Evolutionary conservation across 225 moss, liverwort and hornwort species (phyloP).

Genomic region (Pleurozium schreberi): DNA sequence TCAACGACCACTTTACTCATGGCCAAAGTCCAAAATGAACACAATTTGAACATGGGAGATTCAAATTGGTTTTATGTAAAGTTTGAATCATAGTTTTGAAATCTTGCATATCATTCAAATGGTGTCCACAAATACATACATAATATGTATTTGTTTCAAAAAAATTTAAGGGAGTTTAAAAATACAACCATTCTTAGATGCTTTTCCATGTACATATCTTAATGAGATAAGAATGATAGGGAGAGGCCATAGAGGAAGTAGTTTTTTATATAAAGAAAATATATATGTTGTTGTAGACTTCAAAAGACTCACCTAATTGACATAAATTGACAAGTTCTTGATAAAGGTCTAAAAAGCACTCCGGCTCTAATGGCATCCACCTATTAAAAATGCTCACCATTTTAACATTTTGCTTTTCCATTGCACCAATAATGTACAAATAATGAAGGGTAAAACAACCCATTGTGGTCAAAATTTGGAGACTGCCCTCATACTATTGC

Average conservation of each 20-base stretch:
- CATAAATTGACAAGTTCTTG: not conserved
- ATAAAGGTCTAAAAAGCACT: too few relatives aligned
- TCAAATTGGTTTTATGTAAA: not conserved
- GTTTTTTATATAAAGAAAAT: too few relatives aligned
- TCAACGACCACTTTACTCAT: fast-evolving
- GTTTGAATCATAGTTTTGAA: not conserved
- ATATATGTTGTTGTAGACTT: not conserved
- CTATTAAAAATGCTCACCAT: too few relatives aligned
- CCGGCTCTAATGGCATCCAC: fast-evolving
- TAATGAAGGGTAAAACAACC: too few relatives aligned
- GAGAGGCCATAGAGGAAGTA: not conserved
- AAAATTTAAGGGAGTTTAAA: not conserved
- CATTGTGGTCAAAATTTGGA: too few relatives aligned
- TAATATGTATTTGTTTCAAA: not conserved
- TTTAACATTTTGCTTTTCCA: not conserved
- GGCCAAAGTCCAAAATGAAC: not conserved
- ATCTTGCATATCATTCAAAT: not conserved
- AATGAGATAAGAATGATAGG: not conserved
- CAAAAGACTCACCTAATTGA: not conserved
- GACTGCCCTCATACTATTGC: too few relatives aligned
- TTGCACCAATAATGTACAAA: not conserved
- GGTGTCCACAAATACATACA: not conserved
- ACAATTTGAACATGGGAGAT: not conserved
- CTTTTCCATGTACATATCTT: not conserved
- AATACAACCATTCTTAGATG: not conserved